Percentiles rank a stretch among this genome's conserved stretches.
These are phyloP conservation scores for Thelephora terrestris DNA, from an alignment of 1,284 basidiomycete genomes.

Conservation along the genomic window DNA sequence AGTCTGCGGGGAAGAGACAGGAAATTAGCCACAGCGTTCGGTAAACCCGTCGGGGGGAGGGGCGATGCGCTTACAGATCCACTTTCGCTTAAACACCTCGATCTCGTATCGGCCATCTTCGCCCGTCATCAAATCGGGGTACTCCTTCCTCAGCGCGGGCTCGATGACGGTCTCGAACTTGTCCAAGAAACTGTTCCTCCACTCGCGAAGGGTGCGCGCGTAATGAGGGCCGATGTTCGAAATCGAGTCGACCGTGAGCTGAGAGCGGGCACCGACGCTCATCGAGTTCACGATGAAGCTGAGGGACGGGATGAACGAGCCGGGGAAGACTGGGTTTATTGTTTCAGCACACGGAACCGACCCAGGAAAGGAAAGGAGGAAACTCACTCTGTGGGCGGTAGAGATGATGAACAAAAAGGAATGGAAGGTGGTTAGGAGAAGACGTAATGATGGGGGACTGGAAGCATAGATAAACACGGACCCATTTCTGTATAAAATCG, in stretches of 20 bases:
- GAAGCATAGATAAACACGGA: constrained; percentile 18
- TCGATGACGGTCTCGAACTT: constrained; percentile 55
- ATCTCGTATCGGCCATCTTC: constrained; percentile 43
- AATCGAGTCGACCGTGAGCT: constrained; percentile 60
- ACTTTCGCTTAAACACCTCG: constrained; percentile 71
- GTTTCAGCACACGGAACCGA: background rate
- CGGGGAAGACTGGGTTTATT: constrained; percentile 54
- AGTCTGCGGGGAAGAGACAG: constrained; percentile 27
- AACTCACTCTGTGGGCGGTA: constrained; percentile 16
- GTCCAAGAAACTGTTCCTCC: constrained; percentile 57
- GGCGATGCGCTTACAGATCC: constrained; percentile 53
- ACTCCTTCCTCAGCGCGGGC: constrained; percentile 50
- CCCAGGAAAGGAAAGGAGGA: constrained; percentile 1
- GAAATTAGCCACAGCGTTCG: too few relatives aligned
- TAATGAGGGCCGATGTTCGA: constrained; percentile 80
- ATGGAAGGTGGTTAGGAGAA: background rate
- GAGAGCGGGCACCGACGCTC: constrained; percentile 42
- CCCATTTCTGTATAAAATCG: constrained; percentile 78
- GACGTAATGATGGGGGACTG: constrained; percentile 1
- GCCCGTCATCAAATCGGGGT: constrained; percentile 44
- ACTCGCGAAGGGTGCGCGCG: constrained; percentile 75
- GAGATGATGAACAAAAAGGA: background rate
- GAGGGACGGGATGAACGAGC: constrained; percentile 65
- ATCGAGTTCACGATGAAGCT: constrained; percentile 52
- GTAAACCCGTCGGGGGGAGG: constrained; percentile 4